Conservation (phyloP, 2,329 filamentous ascomycete genomes). For the Domatiomyces globalis region DNA sequence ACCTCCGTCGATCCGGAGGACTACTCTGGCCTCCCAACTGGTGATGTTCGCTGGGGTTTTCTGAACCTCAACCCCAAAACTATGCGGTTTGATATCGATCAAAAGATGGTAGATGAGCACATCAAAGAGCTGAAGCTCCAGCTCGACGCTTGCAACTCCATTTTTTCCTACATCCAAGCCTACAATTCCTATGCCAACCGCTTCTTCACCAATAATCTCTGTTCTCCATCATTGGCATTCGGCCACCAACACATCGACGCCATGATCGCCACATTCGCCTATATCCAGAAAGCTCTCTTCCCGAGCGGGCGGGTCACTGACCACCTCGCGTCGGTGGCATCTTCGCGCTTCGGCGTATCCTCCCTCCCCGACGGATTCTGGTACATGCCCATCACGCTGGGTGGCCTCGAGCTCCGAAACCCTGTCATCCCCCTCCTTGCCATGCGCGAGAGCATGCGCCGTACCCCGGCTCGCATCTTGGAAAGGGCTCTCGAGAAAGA, state of each 20-base stretch:
- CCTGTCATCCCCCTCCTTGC: conserved; percentile 36
- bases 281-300: conserved; percentile 41
- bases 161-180: conserved; percentile 46
- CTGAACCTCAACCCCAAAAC: conserved; percentile 39
- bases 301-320: conserved; percentile 35
- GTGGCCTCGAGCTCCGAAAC: conserved; percentile 37
- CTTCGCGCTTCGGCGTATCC: conserved; percentile 37
- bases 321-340: conserved; percentile 41
- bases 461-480: conserved; percentile 23
- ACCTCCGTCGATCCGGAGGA: conserved; percentile 1
- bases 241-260: conserved; percentile 42
- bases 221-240: conserved; percentile 41
- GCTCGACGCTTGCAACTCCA: conserved; percentile 39
- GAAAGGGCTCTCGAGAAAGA: conserved; percentile 27
- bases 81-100: conserved; percentile 47
- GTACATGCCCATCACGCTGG: conserved; percentile 39
- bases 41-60: conserved; percentile 47
- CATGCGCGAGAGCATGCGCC: conserved; percentile 31
- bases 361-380: conserved; percentile 39
- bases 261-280: conserved; percentile 38
- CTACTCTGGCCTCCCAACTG: conserved; percentile 31
- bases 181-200: conserved; percentile 45
- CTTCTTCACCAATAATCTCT: conserved; percentile 47
- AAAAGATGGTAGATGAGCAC: conserved; percentile 44
- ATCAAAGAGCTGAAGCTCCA: conserved; percentile 46